Evolutionary conservation across 1,139 yeast species (phyloP).

Genomic region (Lodderomyces parapsilosis): DNA sequence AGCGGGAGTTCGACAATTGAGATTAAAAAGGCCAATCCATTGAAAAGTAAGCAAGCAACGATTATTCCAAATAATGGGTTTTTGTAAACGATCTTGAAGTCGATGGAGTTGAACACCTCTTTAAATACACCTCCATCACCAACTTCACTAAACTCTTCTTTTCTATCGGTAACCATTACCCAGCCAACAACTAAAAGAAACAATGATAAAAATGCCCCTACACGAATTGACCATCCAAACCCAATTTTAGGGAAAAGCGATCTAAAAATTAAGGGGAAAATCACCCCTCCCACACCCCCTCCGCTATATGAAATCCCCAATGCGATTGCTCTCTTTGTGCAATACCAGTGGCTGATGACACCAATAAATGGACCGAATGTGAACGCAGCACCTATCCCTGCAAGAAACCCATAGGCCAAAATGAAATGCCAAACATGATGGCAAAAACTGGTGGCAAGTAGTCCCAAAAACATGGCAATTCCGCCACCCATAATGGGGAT

Average conservation of each 20-base stretch:
- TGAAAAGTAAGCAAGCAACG: conserved; percentile 30
- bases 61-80: conserved; percentile 25
- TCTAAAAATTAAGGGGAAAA: conserved; percentile 24
- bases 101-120: conserved; percentile 25
- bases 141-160: conserved; percentile 18
- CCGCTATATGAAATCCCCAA: conserved; percentile 28
- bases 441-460: conserved; percentile 24
- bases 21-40: conserved; percentile 29
- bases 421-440: conserved; percentile 26
- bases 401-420: conserved; percentile 22
- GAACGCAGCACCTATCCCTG: conserved; percentile 28
- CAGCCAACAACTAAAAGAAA: conserved; percentile 17
- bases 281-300: conserved; percentile 30
- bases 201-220: conserved; percentile 23
- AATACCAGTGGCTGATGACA: conserved; percentile 25
- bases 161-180: conserved; percentile 22
- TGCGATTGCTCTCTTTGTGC: conserved; percentile 22
- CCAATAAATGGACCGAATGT: conserved; percentile 26
- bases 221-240: conserved; percentile 29
- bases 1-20: conserved; percentile 27
- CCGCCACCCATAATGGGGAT: conserved; percentile 20
- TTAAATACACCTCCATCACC: conserved; percentile 11
- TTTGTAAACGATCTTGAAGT: conserved; percentile 23
- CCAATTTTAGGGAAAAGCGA: conserved; percentile 25
- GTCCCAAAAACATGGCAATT: conserved; percentile 20